These are phyloP conservation scores for Lactarius quietus DNA, from an alignment of 768 basidiomycete genomes.

Conservation along the genomic window DNA sequence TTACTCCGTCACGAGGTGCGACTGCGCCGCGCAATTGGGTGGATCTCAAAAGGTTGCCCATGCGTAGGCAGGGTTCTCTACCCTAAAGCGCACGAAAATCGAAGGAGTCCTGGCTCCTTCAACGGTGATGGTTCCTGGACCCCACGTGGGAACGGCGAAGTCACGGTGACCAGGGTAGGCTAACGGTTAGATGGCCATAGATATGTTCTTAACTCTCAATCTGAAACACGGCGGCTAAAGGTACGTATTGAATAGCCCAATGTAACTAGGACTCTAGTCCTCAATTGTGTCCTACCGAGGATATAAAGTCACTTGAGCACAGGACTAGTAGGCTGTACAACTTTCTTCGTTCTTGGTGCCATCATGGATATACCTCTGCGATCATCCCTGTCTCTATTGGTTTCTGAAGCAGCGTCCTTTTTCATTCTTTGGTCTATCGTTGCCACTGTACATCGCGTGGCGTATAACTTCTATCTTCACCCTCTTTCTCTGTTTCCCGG, in stretches of 20 bases:
- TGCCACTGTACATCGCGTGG: neutral
- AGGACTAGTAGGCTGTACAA: neutral
- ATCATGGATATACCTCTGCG: neutral
- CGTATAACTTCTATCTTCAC: conserved; percentile 10
- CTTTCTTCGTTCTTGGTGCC: neutral
- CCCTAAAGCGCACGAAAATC: too few relatives aligned
- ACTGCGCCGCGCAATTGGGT: neutral
- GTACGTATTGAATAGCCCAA: neutral
- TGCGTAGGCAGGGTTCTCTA: neutral
- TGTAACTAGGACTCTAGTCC: neutral
- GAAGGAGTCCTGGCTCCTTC: neutral
- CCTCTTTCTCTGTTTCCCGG: conserved; percentile 12
- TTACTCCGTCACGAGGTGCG: neutral
- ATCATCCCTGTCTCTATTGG: neutral
- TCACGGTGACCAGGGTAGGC: neutral
- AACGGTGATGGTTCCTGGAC: neutral
- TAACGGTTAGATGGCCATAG: neutral
- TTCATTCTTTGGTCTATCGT: neutral
- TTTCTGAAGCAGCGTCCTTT: conserved; percentile 1
- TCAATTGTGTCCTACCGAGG: neutral
- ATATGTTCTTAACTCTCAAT: neutral
- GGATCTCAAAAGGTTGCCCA: neutral
- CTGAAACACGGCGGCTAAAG: neutral
- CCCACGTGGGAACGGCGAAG: neutral
- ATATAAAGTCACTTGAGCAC: neutral